Evolutionary conservation across 129 eudicot species (phyloP).

Genomic region (Flaveria robusta): DNA sequence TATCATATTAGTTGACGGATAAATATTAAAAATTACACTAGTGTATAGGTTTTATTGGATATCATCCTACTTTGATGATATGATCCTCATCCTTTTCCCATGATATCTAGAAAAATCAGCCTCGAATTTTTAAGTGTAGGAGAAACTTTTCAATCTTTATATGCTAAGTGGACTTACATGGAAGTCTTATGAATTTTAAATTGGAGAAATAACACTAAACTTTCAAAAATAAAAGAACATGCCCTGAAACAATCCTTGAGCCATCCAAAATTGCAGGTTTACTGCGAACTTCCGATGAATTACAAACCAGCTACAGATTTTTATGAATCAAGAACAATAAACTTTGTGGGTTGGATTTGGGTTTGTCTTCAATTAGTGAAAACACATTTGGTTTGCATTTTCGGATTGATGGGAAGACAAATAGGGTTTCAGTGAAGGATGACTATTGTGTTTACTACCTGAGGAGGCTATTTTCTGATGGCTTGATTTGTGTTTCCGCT

Average conservation of each 20-base stretch:
- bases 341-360: not conserved
- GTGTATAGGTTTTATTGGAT: not conserved
- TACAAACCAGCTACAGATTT: not conserved
- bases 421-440: not conserved
- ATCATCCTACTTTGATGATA: not conserved
- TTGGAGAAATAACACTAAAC: not conserved
- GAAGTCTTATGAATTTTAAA: not conserved
- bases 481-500: not conserved
- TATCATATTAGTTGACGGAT: not conserved
- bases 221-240: constrained; percentile 1
- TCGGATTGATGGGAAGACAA: not conserved
- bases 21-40: not conserved
- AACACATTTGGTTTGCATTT: not conserved
- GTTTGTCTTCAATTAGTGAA: not conserved
- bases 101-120: not conserved
- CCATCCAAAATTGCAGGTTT: not conserved
- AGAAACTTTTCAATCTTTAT: not conserved
- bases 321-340: not conserved
- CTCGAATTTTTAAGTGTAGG: not conserved
- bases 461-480: not conserved
- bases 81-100: not conserved
- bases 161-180: not conserved
- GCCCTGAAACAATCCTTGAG: not conserved
- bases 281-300: too few species aligned
- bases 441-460: not conserved